These are phyloP conservation scores for Trichophyton schoenleinii DNA, from an alignment of 2,329 filamentous ascomycete genomes.

Conservation along the genomic window DNA sequence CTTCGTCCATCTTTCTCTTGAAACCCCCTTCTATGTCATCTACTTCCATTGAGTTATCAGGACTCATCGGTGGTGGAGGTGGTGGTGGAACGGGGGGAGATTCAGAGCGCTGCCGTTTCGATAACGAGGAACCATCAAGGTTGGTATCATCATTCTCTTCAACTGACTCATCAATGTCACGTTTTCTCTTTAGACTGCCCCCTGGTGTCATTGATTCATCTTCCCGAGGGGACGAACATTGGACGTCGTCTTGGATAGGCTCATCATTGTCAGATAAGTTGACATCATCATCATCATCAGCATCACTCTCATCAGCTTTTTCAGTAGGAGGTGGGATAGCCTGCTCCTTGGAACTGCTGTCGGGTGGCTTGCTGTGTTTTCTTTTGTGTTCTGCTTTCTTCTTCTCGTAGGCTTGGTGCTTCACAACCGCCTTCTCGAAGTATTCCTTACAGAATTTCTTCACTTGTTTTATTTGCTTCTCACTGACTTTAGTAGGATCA, in stretches of 20 bases:
- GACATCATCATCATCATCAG: constrained; percentile 20
- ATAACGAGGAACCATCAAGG: constrained; percentile 12
- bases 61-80: constrained; percentile 19
- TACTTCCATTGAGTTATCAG: not conserved
- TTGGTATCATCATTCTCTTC: constrained; percentile 14
- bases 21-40: not conserved
- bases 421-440: constrained; percentile 71
- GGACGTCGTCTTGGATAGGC: constrained; percentile 28
- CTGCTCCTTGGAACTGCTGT: constrained; percentile 7
- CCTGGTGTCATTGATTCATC: constrained; percentile 19
- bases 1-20: not conserved
- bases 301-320: constrained; percentile 13
- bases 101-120: constrained; percentile 15
- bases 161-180: constrained; percentile 15
- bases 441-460: constrained; percentile 75
- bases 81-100: constrained; percentile 20
- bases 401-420: constrained; percentile 58
- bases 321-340: not conserved
- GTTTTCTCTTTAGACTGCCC: constrained; percentile 15
- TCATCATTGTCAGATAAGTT: constrained; percentile 33
- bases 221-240: constrained; percentile 31
- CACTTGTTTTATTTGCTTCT: constrained; percentile 69
- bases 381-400: constrained; percentile 42
- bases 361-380: constrained; percentile 8
- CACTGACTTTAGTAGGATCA: constrained; percentile 63